These are phyloP conservation scores for Aspergillus sp. DNA, from an alignment of 2,329 filamentous ascomycete species.

Conservation along the genomic window DNA sequence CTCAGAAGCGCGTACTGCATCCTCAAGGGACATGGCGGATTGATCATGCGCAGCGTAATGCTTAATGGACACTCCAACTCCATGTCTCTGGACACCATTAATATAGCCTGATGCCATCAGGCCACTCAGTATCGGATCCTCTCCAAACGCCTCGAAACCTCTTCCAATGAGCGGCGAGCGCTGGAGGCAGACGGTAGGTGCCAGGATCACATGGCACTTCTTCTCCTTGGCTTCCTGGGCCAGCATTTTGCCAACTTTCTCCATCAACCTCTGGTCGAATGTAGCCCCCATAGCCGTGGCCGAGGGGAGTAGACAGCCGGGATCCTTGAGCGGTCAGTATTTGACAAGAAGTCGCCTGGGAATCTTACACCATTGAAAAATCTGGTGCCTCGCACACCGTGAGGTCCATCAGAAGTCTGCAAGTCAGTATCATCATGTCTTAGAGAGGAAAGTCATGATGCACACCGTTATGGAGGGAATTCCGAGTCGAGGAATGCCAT, in stretches of 20 bases:
- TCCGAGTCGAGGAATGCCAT: no score
- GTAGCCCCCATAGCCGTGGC: neutral
- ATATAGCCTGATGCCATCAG: neutral
- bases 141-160: neutral
- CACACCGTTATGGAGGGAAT: no score
- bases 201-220: neutral
- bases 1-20: neutral
- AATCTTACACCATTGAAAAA: no score
- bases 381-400: no score
- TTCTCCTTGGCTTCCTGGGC: no score
- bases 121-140: neutral
- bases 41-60: slow-evolving; percentile 2
- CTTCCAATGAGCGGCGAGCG: neutral
- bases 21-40: neutral
- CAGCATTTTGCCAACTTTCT: neutral
- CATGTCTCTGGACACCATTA: neutral
- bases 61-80: neutral
- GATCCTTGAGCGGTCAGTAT: no score
- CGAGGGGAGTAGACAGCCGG: neutral
- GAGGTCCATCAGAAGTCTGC: no score
- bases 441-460: no score
- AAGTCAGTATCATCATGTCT: no score
- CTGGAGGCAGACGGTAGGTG: neutral
- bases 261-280: neutral
- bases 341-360: no score